Conservation (phyloP, 768 basidiomycete species). For the Xerocomellus chrysenteron region DNA sequence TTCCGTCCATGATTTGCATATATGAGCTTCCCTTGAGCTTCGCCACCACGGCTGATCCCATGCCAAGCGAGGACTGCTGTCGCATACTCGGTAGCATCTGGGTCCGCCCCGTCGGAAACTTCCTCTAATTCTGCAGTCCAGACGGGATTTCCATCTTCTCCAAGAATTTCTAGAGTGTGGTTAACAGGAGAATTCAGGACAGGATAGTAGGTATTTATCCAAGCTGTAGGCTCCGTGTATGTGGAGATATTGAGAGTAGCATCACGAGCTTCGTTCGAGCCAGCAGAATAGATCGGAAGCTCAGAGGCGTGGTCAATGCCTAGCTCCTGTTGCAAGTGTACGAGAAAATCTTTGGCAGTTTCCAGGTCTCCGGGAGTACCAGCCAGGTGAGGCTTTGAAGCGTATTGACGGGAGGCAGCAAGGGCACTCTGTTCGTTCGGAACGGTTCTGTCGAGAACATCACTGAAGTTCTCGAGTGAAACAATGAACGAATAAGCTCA, state of each 20-base stretch:
- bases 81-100: constrained; percentile 57
- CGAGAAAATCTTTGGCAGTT: constrained; percentile 56
- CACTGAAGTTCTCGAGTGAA: not conserved
- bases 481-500: constrained; percentile 22
- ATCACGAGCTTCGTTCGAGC: constrained; percentile 49
- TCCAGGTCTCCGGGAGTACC: constrained; percentile 55
- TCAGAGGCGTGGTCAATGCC: constrained; percentile 33
- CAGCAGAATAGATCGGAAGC: constrained; percentile 54
- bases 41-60: constrained; percentile 65
- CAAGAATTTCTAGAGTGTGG: constrained; percentile 53
- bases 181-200: constrained; percentile 67
- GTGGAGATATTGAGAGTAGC: constrained; percentile 51
- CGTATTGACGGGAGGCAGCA: constrained; percentile 49
- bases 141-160: constrained; percentile 44
- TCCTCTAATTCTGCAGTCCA: constrained; percentile 70
- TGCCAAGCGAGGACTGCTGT: constrained; percentile 66
- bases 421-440: constrained; percentile 51
- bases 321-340: constrained; percentile 51
- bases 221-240: constrained; percentile 45
- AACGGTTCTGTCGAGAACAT: constrained; percentile 39
- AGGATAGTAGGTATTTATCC: constrained; percentile 75
- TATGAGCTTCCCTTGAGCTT: constrained; percentile 58
- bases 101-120: constrained; percentile 62
- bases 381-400: constrained; percentile 59
- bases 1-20: constrained; percentile 60